These are phyloP conservation scores for Alloteropsis semialata DNA, from an alignment of 176 grass and related monocot genomes.

Conservation along the genomic window DNA sequence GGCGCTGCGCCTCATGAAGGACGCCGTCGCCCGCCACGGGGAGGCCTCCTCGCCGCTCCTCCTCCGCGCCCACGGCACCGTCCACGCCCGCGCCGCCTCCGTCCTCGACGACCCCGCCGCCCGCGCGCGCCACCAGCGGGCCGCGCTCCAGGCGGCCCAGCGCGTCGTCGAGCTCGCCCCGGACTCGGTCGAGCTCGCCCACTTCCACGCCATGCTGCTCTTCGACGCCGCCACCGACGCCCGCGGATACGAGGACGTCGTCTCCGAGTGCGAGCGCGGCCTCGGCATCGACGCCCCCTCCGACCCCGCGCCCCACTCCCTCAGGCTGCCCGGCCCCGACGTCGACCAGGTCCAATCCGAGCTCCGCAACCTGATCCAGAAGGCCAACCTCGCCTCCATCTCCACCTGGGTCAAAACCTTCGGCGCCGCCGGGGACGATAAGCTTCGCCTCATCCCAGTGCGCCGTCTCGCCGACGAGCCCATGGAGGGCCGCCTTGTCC, in stretches of 20 bases:
- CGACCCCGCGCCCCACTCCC: constrained; percentile 59
- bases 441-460: constrained; percentile 64
- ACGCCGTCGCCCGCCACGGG: constrained; percentile 45
- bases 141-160: constrained; percentile 52
- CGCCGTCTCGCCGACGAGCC: constrained; percentile 57
- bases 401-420: constrained; percentile 87
- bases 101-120: constrained; percentile 58
- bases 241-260: constrained; percentile 59
- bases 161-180: constrained; percentile 66
- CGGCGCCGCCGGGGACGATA: constrained; percentile 58
- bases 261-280: constrained; percentile 72
- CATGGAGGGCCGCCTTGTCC: constrained; percentile 66
- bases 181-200: constrained; percentile 73
- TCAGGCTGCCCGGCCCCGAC: constrained; percentile 46
- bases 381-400: constrained; percentile 80
- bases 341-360: constrained; percentile 63
- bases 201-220: constrained; percentile 72
- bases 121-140: constrained; percentile 58
- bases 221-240: constrained; percentile 51
- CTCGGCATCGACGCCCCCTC: constrained; percentile 51
- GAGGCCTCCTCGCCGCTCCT: constrained; percentile 53
- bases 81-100: constrained; percentile 46
- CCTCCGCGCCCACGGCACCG: constrained; percentile 74
- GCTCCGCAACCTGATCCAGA: constrained; percentile 66
- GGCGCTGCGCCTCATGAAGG: constrained; percentile 65